Percentiles rank a stretch among this genome's conserved stretches.
These are phyloP conservation scores for Candida gorgasii DNA, from an alignment of 805 yeast species.

Conservation along the genomic window DNA sequence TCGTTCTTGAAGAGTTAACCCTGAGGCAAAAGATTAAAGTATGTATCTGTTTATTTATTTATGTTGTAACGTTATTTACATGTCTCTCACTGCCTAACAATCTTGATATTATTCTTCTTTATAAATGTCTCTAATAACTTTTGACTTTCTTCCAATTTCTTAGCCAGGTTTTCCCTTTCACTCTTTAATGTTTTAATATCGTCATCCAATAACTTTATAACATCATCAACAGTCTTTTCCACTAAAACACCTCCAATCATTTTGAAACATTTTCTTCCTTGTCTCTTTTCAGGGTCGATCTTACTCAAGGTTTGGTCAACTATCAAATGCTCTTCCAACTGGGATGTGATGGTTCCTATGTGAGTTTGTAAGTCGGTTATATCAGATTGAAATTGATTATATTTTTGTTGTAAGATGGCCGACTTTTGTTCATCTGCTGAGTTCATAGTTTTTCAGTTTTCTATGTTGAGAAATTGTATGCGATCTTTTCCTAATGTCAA, in stretches of 20 bases:
- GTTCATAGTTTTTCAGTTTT: conserved; percentile 5
- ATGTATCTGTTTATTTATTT: background rate
- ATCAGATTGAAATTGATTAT: conserved; percentile 41
- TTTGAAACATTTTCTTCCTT: conserved; percentile 76
- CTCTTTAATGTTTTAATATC: conserved; percentile 25
- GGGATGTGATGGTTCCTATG: conserved; percentile 33
- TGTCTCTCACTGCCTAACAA: conserved; percentile 26
- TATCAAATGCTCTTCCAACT: conserved; percentile 39
- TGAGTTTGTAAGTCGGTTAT: conserved; percentile 41
- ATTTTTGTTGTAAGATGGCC: conserved; percentile 41
- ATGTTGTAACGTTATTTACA: background rate
- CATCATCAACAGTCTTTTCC: conserved; percentile 79
- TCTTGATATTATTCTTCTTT: conserved; percentile 42
- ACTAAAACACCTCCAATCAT: conserved; percentile 94
- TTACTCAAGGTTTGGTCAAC: conserved; percentile 42
- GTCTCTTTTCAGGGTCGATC: conserved; percentile 34
- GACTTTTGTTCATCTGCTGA: conserved; percentile 33
- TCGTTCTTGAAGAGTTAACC: background rate
- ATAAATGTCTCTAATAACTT: conserved; percentile 43
- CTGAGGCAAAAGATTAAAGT: too few species aligned
- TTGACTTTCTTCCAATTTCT: conserved; percentile 25
- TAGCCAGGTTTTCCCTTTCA: conserved; percentile 26
- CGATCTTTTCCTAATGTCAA: too few species aligned
- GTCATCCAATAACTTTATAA: conserved; percentile 36
- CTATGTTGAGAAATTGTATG: background rate